Evolutionary conservation across 148 eudicot species (phyloP).

Genomic region (Rhododendron ovatum): DNA sequence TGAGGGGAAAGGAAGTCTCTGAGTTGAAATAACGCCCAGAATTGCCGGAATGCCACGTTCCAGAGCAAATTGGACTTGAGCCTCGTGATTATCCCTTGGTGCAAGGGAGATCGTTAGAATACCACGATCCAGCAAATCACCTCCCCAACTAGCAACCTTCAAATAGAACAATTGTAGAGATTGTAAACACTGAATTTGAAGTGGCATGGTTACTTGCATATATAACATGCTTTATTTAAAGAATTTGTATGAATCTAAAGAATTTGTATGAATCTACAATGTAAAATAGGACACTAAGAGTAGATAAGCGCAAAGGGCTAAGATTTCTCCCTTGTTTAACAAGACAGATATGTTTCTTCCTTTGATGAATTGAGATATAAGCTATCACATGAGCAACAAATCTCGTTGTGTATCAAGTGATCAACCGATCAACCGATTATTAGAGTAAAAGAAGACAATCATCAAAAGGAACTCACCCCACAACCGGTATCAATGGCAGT

Average conservation of each 20-base stretch:
- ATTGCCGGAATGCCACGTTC: constrained; percentile 95
- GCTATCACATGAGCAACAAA: neutral
- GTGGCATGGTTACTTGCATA: neutral
- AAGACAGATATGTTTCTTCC: neutral
- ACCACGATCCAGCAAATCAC: constrained; percentile 78
- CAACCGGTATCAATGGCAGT: constrained; percentile 96
- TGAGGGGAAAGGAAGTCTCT: constrained; percentile 89
- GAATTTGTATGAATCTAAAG: neutral
- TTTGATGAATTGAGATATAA: neutral
- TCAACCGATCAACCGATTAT: neutral
- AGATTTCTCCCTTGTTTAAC: neutral
- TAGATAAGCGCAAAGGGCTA: neutral
- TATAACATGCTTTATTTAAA: neutral
- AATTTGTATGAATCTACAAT: neutral
- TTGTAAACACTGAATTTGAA: neutral
- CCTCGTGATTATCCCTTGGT: constrained; percentile 94
- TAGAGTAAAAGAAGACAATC: neutral
- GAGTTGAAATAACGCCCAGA: constrained; percentile 73
- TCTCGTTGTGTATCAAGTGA: neutral
- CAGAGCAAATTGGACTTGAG: constrained; percentile 92
- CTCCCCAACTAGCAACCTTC: constrained; percentile 98
- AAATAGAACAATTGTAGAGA: neutral
- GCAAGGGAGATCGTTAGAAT: constrained; percentile 78
- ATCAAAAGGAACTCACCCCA: constrained; percentile 55
- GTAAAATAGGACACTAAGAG: neutral